Percentiles rank a stretch among this genome's conserved stretches.
phyloP scores from a whole-genome alignment of 2,329 filamentous ascomycete genomes.

The Cytospora leucostoma region DNA sequence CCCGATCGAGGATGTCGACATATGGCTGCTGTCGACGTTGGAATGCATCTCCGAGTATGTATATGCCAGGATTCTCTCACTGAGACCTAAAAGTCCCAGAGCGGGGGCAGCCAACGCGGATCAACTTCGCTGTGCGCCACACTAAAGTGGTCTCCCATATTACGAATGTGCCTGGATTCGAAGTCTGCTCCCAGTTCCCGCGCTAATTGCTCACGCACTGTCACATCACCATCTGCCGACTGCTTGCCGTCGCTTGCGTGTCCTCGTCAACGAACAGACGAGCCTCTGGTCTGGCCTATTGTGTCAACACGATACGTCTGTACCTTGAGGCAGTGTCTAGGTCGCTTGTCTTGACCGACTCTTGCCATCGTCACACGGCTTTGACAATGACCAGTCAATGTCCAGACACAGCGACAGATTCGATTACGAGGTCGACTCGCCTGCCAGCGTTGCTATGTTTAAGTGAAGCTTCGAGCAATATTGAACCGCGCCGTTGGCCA shows the following conservation, averaged over 20 bases:
- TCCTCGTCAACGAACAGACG: constrained; percentile 1
- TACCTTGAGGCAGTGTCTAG: neutral
- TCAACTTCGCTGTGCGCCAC: constrained; percentile 16
- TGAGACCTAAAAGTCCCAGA: constrained; percentile 13
- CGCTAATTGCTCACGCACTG: neutral
- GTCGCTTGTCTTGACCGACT: constrained; percentile 6
- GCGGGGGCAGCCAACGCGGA: constrained; percentile 15
- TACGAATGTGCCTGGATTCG: constrained; percentile 11
- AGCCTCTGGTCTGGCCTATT: neutral
- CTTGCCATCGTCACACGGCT: neutral
- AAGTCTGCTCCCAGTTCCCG: constrained; percentile 4
- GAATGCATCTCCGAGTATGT: neutral
- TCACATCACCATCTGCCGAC: constrained; percentile 8
- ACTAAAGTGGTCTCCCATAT: neutral
- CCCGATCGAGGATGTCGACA: neutral
- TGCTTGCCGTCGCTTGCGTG: constrained; percentile 12
- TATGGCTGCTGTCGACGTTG: neutral
- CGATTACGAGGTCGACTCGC: neutral
- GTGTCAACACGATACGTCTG: neutral
- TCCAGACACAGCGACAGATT: neutral
- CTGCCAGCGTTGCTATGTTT: neutral
- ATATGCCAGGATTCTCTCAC: neutral
- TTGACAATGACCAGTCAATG: neutral
- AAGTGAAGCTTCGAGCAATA: neutral
- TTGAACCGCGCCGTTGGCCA: constrained; percentile 11